Percentiles rank a stretch among this genome's conserved stretches.
phyloP scores from a whole-genome alignment of 2,329 filamentous ascomycete genomes.

The Sclerotinia trifoliorum region DNA sequence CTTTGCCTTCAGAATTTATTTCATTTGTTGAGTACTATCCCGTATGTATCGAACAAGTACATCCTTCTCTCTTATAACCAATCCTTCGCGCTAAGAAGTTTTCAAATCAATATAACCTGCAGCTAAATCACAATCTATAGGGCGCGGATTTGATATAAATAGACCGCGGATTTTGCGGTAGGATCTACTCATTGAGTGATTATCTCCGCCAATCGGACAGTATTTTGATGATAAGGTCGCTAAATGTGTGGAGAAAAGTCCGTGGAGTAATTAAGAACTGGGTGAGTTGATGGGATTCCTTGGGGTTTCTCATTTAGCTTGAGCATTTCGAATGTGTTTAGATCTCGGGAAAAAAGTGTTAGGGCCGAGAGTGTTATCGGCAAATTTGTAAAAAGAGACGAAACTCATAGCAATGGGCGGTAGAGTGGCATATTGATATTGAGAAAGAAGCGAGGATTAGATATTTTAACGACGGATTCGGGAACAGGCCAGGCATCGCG shows the following conservation, averaged over 20 bases:
- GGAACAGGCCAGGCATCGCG: not conserved
- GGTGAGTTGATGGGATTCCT: not conserved
- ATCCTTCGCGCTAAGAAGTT: not conserved
- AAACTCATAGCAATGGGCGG: not conserved
- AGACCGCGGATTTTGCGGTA: conserved; percentile 12
- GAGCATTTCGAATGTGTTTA: not conserved
- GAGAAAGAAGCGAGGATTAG: not conserved
- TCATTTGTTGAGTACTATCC: not conserved
- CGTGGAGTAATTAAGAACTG: not conserved
- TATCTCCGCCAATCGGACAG: not conserved
- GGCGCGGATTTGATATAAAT: not conserved
- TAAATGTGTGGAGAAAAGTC: not conserved
- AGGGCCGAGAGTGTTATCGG: not conserved
- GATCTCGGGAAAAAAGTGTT: not conserved
- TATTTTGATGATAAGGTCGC: not conserved
- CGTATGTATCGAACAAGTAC: not conserved
- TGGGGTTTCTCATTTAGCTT: not conserved
- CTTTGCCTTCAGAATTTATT: not conserved
- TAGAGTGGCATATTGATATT: not conserved
- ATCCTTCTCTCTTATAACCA: not conserved
- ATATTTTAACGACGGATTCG: not conserved
- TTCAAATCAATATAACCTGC: not conserved
- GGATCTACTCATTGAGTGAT: not conserved
- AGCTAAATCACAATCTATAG: not conserved
- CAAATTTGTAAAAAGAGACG: not conserved